Evolutionary conservation across 768 basidiomycete genomes (phyloP), one percentile per base, ranked within the genome.

Genomic region (Boletus tylopilopsis): DNA sequence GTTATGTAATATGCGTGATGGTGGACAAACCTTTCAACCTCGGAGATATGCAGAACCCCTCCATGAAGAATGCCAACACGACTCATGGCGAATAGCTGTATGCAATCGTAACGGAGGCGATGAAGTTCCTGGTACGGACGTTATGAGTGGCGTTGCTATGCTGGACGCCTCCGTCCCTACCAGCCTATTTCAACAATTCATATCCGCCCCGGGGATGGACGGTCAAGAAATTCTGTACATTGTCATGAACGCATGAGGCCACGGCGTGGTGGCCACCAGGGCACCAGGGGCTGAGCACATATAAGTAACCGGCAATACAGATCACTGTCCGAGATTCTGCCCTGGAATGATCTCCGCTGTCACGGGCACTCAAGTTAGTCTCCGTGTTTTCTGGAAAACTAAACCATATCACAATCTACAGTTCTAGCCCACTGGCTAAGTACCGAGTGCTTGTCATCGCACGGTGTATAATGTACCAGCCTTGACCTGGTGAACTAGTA

Each of bases 81-180:
- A 15, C 40, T 50, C 49, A 47, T 50, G 10, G 49, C 30, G 7
- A 47, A 32, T 12, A 50, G 15, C 49, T 50, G 22, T 5, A 9
- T 18, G 12, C 18, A 8, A 19, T 47, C 6, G 33, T 8, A 33
- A 29, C n/a, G 24, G 4, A 25, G 15, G 19, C 5, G 15, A 50
- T 13, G 39, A 16, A 18, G 35, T 10, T 16, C 16, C 13, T 23
- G 18, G n/a, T 21, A 34, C 49, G 25, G 6, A 46, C 49, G 15
- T 46, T 36, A 23, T 50, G 49, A 19, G 49, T 30, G 9, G 49
- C 49, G 25, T 18, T 45, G 29, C 29, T 45, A 15, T 50, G 49
- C 22, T 46, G 24, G 32, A 50, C 19, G 12, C 49, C 49, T n/a
- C 43, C 49, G 24, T 49, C 49, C 43, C 29, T 25, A 7, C 42